These are phyloP conservation scores for Simplicillium sp. DNA, from an alignment of 2,329 filamentous ascomycete species.

Conservation along the genomic window DNA sequence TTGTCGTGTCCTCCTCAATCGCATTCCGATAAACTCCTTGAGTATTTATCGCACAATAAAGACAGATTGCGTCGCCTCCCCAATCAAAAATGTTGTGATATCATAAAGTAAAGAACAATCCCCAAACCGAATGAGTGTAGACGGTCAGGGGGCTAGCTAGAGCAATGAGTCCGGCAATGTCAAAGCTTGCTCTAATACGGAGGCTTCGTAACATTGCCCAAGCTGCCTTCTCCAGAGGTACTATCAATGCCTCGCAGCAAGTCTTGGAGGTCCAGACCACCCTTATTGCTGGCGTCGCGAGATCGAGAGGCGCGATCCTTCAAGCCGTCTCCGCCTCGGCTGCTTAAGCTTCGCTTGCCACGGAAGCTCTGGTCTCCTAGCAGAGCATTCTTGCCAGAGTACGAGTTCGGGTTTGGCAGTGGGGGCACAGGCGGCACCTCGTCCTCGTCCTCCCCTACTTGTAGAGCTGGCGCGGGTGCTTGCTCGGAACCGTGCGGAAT, in stretches of 20 bases:
- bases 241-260: conserved; percentile 42
- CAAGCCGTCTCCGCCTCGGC: conserved; percentile 29
- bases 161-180: too few relatives aligned
- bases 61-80: too few relatives aligned
- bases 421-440: conserved; percentile 47
- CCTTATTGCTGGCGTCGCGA: conserved; percentile 19
- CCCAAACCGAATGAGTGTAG: too few relatives aligned
- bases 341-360: conserved; percentile 28
- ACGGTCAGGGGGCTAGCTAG: too few relatives aligned
- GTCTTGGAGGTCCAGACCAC: conserved; percentile 35
- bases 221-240: conserved; percentile 31
- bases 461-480: conserved; percentile 12
- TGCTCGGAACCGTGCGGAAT: conserved; percentile 14
- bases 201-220: conserved; percentile 37
- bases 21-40: neutral
- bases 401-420: conserved; percentile 29
- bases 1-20: too few relatives aligned
- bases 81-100: too few relatives aligned
- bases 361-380: conserved; percentile 13
- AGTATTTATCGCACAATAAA: neutral
- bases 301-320: conserved; percentile 18
- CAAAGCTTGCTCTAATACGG: conserved; percentile 29
- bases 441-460: conserved; percentile 21
- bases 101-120: too few relatives aligned
- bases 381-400: conserved; percentile 18